These are phyloP conservation scores for Candida boleticola DNA, from an alignment of 805 yeast species.

Conservation along the genomic window DNA sequence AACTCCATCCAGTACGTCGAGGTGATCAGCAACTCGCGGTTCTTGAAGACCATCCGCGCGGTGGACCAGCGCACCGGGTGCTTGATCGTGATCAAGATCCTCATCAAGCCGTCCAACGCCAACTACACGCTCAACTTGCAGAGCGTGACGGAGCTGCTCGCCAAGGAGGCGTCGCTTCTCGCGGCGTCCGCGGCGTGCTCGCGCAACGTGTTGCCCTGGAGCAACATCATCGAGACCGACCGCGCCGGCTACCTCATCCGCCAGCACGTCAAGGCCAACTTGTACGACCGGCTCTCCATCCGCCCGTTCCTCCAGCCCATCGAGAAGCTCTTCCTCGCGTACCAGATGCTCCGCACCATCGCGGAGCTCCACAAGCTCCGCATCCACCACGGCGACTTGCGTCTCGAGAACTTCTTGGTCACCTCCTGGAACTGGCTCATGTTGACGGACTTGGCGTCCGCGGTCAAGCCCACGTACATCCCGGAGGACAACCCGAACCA, in stretches of 20 bases:
- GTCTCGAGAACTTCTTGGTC: conserved; percentile 83
- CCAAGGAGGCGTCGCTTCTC: conserved; percentile 39
- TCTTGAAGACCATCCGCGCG: conserved; percentile 82
- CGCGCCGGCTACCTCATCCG: conserved; percentile 89
- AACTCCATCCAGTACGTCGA: conserved; percentile 72
- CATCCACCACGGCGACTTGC: conserved; percentile 86
- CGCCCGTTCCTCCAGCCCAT: conserved; percentile 81
- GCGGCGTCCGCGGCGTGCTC: conserved; percentile 10
- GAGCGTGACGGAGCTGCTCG: conserved; percentile 23
- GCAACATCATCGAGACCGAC: conserved; percentile 77
- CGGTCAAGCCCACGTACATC: conserved; percentile 72
- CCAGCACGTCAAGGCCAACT: conserved; percentile 71
- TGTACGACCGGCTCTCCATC: conserved; percentile 84
- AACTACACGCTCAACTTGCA: conserved; percentile 22
- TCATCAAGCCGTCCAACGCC: conserved; percentile 63
- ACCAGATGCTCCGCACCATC: conserved; percentile 69
- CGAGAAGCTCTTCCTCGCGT: conserved; percentile 83
- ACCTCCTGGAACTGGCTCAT: conserved; percentile 88
- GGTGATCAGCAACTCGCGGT: conserved; percentile 76
- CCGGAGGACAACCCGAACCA: conserved; percentile 95
- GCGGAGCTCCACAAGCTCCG: conserved; percentile 58
- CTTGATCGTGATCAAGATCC: conserved; percentile 68
- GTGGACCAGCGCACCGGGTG: conserved; percentile 64
- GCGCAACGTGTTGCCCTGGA: conserved; percentile 65
- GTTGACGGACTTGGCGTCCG: conserved; percentile 77